Evolutionary conservation across 495 filamentous ascomycete species (phyloP), one percentile per base, ranked within the genome.

Genomic region (Penicillium odoratum): DNA sequence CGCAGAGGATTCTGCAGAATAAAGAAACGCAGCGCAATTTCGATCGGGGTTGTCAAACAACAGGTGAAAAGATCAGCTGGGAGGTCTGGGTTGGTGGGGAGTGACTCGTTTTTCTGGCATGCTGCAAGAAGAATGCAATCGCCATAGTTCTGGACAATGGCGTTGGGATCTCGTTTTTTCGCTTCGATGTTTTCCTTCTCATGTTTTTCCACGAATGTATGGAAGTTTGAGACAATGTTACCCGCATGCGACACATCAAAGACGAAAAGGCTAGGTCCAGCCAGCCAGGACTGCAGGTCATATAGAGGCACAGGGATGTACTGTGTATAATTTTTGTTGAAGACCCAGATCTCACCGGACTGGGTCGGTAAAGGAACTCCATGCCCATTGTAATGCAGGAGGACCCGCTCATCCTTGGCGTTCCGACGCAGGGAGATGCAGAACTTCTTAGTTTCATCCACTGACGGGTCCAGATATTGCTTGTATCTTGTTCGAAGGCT

Each of bases 301-400:
- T 96, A 98, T 8, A 99, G 74, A 2, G 93, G 96, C 47, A 99
- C 89, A 0, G 94, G 94, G 31, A 99, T 99, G 64, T 99, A 99
- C 71, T 99, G 94, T 0, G 94, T 99, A 68, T 96, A 99, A 62
- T 90, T 96, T 59, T 91, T 93, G 74, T 99, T 99, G 74, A 99
- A 98, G 3, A 98, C 95, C 94, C 94, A 99, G 11, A 99, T 96
- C 71, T 99, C 94, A 9, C 94, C 94, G 4, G 93, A 97, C 4
- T 89, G 84, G 4, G 94, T 99, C 30, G 94, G 94, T 63, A 96
- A 89, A 5, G 94, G 94, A n/a, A 99, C 94, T 25, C 94, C 94
- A 70, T 99, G 94, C 28, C 94, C 94, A 63, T 99, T 99, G 78
- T 98, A 99, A 70, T 99, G 94, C 64, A 98, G 92, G 5, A 99